Conservation (phyloP, 1,284 basidiomycete species). For the Trichosporon sp. region DNA sequence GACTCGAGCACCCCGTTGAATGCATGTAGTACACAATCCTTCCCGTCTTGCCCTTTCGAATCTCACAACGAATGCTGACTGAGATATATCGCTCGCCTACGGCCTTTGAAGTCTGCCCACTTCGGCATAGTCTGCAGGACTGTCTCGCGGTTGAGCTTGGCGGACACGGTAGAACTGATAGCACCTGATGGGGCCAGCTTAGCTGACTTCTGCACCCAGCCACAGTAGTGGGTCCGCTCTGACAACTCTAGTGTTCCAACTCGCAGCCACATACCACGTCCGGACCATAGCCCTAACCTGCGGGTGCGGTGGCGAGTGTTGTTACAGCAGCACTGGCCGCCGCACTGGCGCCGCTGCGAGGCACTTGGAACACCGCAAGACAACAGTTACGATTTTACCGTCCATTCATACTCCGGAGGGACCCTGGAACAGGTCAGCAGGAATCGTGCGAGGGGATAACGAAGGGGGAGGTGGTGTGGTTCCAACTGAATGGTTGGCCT, state of each 20-base stretch:
- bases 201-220: not conserved
- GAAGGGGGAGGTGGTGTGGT: not conserved
- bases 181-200: not conserved
- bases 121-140: not conserved
- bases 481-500: not conserved
- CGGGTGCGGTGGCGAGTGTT: not conserved
- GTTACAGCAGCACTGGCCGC: not conserved
- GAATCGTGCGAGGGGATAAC: not conserved
- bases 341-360: not conserved
- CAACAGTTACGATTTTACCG: not conserved
- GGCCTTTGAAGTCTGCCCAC: constrained; percentile 8
- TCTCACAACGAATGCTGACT: not conserved
- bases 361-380: not conserved
- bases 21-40: not conserved
- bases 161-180: constrained; percentile 9
- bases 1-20: not conserved
- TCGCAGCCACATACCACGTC: not conserved
- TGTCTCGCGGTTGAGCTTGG: not conserved
- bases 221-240: not conserved
- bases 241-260: not conserved
- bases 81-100: not conserved
- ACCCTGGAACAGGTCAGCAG: not conserved
- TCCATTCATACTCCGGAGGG: not conserved
- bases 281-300: not conserved
- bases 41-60: not conserved